A percentile compares a stretch with the other conserved stretches of the same genome.
phyloP scores from a whole-genome alignment of 495 filamentous ascomycete genomes.

The Lasiosphaeris hirsuta region DNA sequence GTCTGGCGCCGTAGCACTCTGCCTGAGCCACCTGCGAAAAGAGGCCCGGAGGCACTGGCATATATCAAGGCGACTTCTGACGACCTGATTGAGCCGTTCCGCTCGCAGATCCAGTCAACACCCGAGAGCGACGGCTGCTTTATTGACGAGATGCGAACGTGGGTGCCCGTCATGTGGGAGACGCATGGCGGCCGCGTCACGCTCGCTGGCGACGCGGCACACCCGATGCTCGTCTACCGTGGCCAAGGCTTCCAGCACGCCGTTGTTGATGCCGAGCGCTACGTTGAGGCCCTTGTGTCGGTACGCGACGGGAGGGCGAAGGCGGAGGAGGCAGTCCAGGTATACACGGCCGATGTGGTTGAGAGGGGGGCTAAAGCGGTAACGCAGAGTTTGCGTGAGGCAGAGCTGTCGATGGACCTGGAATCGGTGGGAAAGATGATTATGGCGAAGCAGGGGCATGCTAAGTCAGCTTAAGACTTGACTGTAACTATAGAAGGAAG shows the following conservation, averaged over 20 bases:
- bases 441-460: constrained; percentile 23
- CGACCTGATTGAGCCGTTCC: constrained; percentile 37
- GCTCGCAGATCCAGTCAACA: constrained; percentile 40
- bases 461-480: constrained; percentile 4
- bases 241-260: constrained; percentile 54
- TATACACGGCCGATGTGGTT: constrained; percentile 51
- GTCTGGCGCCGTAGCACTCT: background rate
- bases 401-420: constrained; percentile 19
- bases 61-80: constrained; percentile 38
- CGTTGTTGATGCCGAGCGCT: constrained; percentile 41
- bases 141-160: constrained; percentile 36
- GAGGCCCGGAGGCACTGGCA: constrained; percentile 30
- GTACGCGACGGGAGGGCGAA: constrained; percentile 23
- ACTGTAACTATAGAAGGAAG: too few species aligned
- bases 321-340: constrained; percentile 23
- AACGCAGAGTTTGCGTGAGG: constrained; percentile 17
- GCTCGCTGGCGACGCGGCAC: constrained; percentile 56
- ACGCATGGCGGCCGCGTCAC: constrained; percentile 48
- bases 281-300: constrained; percentile 34
- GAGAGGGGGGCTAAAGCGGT: constrained; percentile 46
- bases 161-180: constrained; percentile 42
- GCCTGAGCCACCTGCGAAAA: constrained; percentile 2
- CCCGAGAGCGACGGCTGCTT: constrained; percentile 35
- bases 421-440: constrained; percentile 21
- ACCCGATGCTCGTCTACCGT: constrained; percentile 55